phyloP scores from a whole-genome alignment of 148 eudicot genomes.

The Rhododendron ovatum region DNA sequence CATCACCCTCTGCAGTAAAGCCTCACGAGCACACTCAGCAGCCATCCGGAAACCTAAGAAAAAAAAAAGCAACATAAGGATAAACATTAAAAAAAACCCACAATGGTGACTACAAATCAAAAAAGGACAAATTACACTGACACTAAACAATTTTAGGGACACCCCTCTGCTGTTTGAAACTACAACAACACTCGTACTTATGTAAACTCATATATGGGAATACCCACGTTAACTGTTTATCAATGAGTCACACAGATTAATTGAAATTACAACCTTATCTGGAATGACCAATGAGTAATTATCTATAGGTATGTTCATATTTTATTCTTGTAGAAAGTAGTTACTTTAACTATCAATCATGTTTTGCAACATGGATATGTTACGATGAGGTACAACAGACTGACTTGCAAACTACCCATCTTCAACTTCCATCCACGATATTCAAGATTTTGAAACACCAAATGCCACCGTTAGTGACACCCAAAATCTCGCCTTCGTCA shows the following conservation, averaged over 20 bases:
- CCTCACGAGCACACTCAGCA: constrained; percentile 82
- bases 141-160: not conserved
- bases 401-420: not conserved
- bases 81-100: not conserved
- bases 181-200: not conserved
- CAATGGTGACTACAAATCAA: not conserved
- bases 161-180: not conserved
- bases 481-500: not conserved
- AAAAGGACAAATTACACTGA: not conserved
- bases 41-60: constrained; percentile 89
- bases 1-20: constrained; percentile 70
- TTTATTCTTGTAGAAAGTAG: not conserved
- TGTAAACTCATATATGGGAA: not conserved
- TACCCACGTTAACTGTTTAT: not conserved
- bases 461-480: not conserved
- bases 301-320: not conserved
- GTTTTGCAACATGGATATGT: not conserved
- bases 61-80: not conserved
- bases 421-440: not conserved
- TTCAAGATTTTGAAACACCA: not conserved
- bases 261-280: not conserved
- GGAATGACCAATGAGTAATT: not conserved
- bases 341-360: not conserved
- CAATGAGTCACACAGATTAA: not conserved
- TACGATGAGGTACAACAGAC: not conserved